These are phyloP conservation scores for Papiliotrema nemorosa DNA, from an alignment of 1,284 basidiomycete genomes.

Conservation along the genomic window DNA sequence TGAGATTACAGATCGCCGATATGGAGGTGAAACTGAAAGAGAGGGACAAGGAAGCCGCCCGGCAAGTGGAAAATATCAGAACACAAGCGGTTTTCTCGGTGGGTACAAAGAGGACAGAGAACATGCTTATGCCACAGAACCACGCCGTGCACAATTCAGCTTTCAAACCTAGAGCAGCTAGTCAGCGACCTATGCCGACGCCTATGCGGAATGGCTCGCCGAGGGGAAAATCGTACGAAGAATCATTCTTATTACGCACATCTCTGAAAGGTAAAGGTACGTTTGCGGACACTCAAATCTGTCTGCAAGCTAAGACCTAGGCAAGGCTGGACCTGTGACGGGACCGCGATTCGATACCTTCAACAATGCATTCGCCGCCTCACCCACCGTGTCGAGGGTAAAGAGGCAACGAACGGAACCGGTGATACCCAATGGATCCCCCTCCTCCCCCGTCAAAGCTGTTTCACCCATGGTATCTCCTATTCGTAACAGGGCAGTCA, in stretches of 20 bases:
- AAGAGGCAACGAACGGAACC: constrained; percentile 30
- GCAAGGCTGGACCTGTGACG: constrained; percentile 19
- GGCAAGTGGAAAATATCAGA: constrained; percentile 36
- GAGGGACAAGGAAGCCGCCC: constrained; percentile 26
- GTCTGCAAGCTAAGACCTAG: neutral
- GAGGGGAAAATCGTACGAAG: constrained; percentile 7
- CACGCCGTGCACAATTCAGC: constrained; percentile 24
- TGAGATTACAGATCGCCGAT: constrained; percentile 24
- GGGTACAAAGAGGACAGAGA: too few relatives aligned
- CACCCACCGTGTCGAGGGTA: constrained; percentile 17
- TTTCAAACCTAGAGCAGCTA: constrained; percentile 13
- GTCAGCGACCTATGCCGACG: constrained; percentile 9
- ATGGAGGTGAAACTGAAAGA: constrained; percentile 29
- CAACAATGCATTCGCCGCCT: constrained; percentile 33
- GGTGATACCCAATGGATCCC: constrained; percentile 13
- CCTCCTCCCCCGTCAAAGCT: constrained; percentile 8
- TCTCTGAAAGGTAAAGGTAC: constrained; percentile 32
- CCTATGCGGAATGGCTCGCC: constrained; percentile 24
- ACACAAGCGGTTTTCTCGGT: constrained; percentile 44
- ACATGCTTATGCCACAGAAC: too few relatives aligned
- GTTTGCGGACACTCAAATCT: neutral
- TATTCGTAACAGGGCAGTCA: neutral
- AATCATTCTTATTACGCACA: constrained; percentile 5
- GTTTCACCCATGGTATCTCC: neutral
- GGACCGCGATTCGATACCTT: constrained; percentile 24